Evolutionary conservation across 2,329 filamentous ascomycete genomes (phyloP), one percentile per base, ranked within the genome.

Genomic region (Herpotrichia juniperi): DNA sequence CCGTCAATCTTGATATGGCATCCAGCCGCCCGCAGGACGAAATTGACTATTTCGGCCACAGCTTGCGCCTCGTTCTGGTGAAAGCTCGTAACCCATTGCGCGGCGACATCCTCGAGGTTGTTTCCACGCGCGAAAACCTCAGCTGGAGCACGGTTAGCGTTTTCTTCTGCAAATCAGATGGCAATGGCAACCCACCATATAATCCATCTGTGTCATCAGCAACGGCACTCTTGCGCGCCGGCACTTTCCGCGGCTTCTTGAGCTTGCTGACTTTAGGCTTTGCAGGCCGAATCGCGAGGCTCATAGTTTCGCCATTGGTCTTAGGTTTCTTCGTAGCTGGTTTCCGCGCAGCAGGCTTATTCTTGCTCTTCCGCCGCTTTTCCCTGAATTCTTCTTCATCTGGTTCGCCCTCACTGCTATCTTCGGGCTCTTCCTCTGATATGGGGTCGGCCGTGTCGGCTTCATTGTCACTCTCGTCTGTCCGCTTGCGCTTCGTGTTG

Each of bases 1-100:
- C 85, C 83, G 9, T 87, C 89, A 48, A 99, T 85, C 60, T 89
- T 83, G 48, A 90, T 81, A 48, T 91, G 85, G 71, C 93, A 96
- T 25, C 94, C 94, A 16, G 93, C 86, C 56, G 90, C 83, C 60
- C 80, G 80, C 16, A 88, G 73, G 19, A 87, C 78, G 48, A 87
- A 83, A 64, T 86, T 87, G 67, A 87, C 75, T 46, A 88, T 67
- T 51, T 86, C 82, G 42, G 80, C 77, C 61, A 87, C 67, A 5
- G 82, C 83, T 31, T 72, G 70, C 19, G 80, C 74, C 58, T 83
- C 82, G 58, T 86, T 74, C 46, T 80, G 74, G 46, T 83, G 76
- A 69, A 87, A 87, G 39, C 74, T 71, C 46, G 77, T 73, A 40
- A 87, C 72, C 85, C 85, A 87, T 48, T 80, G 75, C 30, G 81